A percentile compares a stretch with the other conserved stretches of the same genome.
Conservation (phyloP, 2,329 filamentous ascomycete species). For the Drechslerella coelobrocha region DNA sequence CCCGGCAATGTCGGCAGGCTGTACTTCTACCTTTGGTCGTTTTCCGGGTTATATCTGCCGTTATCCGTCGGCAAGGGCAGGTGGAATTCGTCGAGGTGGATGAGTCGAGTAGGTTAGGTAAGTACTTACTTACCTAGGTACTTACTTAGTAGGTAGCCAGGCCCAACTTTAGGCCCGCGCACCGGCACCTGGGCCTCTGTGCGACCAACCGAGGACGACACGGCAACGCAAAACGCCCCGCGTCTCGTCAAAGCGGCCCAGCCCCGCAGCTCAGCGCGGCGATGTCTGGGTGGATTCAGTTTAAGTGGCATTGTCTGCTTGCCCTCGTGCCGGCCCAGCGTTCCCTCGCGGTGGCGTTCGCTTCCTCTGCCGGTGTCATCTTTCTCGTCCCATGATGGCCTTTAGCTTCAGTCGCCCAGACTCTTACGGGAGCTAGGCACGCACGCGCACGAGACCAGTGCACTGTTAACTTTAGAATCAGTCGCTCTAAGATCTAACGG, state of each 20-base stretch:
- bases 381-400: not conserved
- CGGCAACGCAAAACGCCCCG: slow-evolving; percentile 8
- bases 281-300: not conserved
- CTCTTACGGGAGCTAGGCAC: not conserved
- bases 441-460: not conserved
- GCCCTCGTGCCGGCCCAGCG: not conserved
- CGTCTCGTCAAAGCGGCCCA: not conserved
- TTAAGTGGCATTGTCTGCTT: not conserved
- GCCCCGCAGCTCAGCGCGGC: too few relatives aligned
- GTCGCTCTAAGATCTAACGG: not conserved
- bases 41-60: not conserved
- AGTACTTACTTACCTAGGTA: too few relatives aligned
- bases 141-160: too few relatives aligned
- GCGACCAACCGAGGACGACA: not conserved
- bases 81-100: too few relatives aligned
- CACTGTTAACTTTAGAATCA: not conserved
- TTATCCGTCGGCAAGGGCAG: not conserved
- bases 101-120: too few relatives aligned
- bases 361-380: not conserved
- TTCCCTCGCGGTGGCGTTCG: not conserved
- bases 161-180: too few relatives aligned
- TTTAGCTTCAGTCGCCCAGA: too few relatives aligned
- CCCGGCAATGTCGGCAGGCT: not conserved
- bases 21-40: not conserved
- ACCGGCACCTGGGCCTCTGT: too few relatives aligned